These are phyloP conservation scores for Citrus unshiu DNA, from an alignment of 345 rosid species.

Conservation along the genomic window DNA sequence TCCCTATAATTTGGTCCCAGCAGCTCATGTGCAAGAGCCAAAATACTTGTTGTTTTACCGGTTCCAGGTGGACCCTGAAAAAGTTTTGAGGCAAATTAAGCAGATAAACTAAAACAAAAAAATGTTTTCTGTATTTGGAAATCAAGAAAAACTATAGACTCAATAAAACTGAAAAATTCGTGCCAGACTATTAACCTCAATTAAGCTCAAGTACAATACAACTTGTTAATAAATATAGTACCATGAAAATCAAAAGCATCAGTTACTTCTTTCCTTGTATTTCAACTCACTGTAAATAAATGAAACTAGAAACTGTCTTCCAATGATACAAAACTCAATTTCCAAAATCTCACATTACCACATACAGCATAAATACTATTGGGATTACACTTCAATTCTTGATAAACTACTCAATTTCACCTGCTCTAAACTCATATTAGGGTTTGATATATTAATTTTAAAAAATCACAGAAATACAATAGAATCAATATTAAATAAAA, in stretches of 20 bases:
- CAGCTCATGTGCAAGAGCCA: constrained; percentile 96
- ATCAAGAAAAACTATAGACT: background rate
- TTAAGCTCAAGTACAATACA: background rate
- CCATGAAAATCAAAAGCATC: background rate
- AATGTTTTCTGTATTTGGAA: background rate
- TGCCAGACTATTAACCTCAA: background rate
- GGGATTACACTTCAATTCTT: background rate
- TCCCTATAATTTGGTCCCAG: constrained; percentile 77
- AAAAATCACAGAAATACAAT: background rate
- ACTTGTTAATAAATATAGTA: background rate
- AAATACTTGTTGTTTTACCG: constrained; percentile 91
- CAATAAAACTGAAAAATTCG: background rate
- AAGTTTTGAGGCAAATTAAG: background rate
- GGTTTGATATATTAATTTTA: background rate
- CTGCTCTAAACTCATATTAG: background rate
- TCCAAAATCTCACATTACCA: background rate
- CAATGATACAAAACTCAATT: background rate
- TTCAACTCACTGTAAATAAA: background rate
- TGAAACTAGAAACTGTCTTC: background rate
- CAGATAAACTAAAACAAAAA: background rate
- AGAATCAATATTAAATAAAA: background rate
- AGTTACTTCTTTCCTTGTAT: background rate
- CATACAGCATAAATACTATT: background rate
- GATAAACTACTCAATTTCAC: background rate
- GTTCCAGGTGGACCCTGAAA: constrained; percentile 97